A percentile compares a stretch with the other conserved stretches of the same genome.
Conservation (phyloP, 176 grass and related monocot genomes). For the Melocanna baccifera region DNA sequence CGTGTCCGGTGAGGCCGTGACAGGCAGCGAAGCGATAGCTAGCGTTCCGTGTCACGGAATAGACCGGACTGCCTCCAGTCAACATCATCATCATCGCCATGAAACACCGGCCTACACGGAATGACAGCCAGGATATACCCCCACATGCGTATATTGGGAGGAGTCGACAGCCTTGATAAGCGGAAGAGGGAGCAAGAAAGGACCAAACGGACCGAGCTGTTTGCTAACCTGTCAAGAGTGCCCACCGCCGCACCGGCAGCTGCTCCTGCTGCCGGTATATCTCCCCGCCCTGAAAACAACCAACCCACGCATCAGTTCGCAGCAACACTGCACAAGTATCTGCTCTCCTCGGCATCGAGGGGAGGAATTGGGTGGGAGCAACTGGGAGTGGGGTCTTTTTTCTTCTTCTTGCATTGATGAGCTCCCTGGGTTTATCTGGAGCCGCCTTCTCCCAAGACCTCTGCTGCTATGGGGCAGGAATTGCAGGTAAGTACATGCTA, state of each 20-base stretch:
- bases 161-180: neutral
- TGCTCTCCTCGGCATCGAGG: neutral
- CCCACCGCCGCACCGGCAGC: no score
- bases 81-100: neutral
- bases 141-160: neutral
- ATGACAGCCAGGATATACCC: neutral
- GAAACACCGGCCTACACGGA: neutral
- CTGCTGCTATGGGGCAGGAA: constrained; percentile 76
- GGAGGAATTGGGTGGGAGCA: neutral
- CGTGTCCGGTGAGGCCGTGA: neutral
- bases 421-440: neutral
- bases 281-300: neutral
- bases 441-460: constrained; percentile 39
- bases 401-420: constrained; percentile 31
- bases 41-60: neutral
- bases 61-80: neutral
- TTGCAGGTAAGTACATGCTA: constrained; percentile 51
- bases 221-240: no score
- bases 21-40: neutral
- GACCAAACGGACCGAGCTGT: neutral
- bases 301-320: neutral
- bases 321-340: neutral
- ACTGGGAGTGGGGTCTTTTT: neutral
- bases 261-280: neutral
- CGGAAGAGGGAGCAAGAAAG: neutral